These are phyloP conservation scores for Pleurotus pulmonarius DNA, from an alignment of 768 basidiomycete species.

Conservation along the genomic window DNA sequence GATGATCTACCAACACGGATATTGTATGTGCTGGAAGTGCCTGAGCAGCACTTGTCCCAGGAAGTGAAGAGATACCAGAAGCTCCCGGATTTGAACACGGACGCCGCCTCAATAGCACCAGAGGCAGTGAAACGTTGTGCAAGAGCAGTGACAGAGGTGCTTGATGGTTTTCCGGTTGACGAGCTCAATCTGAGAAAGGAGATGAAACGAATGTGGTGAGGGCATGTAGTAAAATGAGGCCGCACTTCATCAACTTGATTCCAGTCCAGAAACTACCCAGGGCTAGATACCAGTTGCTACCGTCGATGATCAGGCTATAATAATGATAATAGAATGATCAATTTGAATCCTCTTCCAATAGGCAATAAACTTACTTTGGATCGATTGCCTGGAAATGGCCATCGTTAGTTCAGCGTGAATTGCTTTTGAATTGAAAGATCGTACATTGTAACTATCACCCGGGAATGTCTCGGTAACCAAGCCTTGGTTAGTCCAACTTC, in stretches of 20 bases:
- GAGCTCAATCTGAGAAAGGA: constrained; percentile 24
- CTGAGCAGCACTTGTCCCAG: constrained; percentile 52
- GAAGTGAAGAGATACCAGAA: constrained; percentile 55
- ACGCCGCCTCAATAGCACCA: constrained; percentile 48
- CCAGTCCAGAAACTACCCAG: constrained; percentile 57
- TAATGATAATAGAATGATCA: neutral
- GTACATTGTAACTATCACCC: constrained; percentile 38
- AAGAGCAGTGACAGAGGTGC: constrained; percentile 35
- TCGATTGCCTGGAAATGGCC: constrained; percentile 40
- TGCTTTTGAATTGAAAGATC: constrained; percentile 4
- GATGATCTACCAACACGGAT: constrained; percentile 53
- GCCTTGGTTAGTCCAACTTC: constrained; percentile 43
- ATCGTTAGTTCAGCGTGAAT: neutral
- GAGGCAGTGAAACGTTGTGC: constrained; percentile 39
- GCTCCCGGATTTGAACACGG: constrained; percentile 37
- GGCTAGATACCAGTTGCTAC: constrained; percentile 43
- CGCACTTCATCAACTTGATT: constrained; percentile 37
- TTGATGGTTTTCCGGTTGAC: constrained; percentile 38
- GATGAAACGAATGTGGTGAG: neutral
- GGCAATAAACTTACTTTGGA: constrained; percentile 36
- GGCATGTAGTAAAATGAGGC: neutral
- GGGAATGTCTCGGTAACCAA: constrained; percentile 40
- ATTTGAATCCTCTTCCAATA: neutral
- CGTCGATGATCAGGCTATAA: constrained; percentile 21
- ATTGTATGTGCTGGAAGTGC: constrained; percentile 53